phyloP scores from a whole-genome alignment of 2,329 filamentous ascomycete genomes.

The Basipetospora sp. region DNA sequence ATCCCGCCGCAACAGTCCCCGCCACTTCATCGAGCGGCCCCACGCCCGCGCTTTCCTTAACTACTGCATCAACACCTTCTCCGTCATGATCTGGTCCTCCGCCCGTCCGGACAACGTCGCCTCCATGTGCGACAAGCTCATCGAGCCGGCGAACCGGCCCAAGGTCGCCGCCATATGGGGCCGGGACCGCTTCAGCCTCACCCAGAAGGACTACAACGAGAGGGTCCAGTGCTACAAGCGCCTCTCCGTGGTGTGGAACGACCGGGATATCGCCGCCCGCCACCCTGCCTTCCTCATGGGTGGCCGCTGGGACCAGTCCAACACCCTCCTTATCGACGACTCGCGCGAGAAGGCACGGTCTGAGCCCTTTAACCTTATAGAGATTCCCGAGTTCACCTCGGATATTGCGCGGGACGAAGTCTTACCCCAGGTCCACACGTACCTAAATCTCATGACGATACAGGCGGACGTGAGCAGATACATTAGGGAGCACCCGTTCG shows the following conservation, averaged over 20 bases:
- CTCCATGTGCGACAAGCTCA: conserved; percentile 50
- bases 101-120: conserved; percentile 59
- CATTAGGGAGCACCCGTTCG: conserved; percentile 37
- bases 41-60: conserved; percentile 53
- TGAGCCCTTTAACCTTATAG: conserved; percentile 71
- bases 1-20: conserved; percentile 26
- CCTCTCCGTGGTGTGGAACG: conserved; percentile 55
- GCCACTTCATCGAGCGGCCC: conserved; percentile 50
- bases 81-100: conserved; percentile 83
- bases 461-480: conserved; percentile 49
- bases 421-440: conserved; percentile 46
- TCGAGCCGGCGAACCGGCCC: conserved; percentile 37
- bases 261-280: conserved; percentile 26
- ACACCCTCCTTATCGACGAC: conserved; percentile 86
- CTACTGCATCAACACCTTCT: conserved; percentile 60
- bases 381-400: conserved; percentile 61
- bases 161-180: conserved; percentile 60
- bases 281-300: conserved; percentile 28
- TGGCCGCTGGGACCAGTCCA: conserved; percentile 57
- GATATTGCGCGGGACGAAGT: conserved; percentile 26
- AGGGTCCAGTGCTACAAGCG: conserved; percentile 86
- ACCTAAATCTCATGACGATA: conserved; percentile 38
- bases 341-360: conserved; percentile 62
- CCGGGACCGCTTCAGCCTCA: conserved; percentile 61
- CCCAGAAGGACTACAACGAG: conserved; percentile 43